phyloP scores from a whole-genome alignment of 257 asterid species.

The Solanum megistacrolobum region DNA sequence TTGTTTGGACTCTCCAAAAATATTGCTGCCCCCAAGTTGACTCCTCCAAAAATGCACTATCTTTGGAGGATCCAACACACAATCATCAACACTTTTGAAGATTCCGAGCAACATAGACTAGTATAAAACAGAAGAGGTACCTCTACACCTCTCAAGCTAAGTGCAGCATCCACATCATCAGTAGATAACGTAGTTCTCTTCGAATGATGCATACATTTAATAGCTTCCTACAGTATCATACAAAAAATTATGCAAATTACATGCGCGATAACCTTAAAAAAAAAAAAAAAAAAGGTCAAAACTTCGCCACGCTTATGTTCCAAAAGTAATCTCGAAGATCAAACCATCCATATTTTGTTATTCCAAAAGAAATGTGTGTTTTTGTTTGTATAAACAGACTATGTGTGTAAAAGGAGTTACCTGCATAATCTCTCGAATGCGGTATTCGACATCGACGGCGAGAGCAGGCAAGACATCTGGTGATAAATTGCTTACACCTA shows the following conservation, averaged over 20 bases:
- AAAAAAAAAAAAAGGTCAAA: neutral
- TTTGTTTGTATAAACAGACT: neutral
- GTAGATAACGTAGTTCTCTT: constrained; percentile 79
- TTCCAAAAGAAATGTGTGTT: neutral
- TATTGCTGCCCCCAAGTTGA: neutral
- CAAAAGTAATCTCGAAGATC: neutral
- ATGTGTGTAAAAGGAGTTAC: constrained; percentile 11
- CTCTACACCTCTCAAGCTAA: constrained; percentile 77
- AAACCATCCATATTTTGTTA: neutral
- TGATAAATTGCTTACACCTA: constrained; percentile 68
- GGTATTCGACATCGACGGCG: constrained; percentile 92
- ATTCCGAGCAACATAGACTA: neutral
- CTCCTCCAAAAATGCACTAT: neutral
- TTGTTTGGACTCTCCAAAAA: neutral
- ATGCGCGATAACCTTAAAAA: neutral
- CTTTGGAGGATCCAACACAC: neutral
- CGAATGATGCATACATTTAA: constrained; percentile 96
- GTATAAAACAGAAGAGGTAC: constrained; percentile 14
- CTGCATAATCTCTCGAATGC: constrained; percentile 97
- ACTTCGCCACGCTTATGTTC: neutral
- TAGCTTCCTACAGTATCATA: constrained; percentile 57
- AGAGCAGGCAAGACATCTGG: constrained; percentile 80
- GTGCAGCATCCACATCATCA: constrained; percentile 90
- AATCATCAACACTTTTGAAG: neutral
- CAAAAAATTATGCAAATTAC: neutral